Evolutionary conservation across 768 basidiomycete genomes (phyloP), one percentile per base, ranked within the genome.

Genomic region (Calocera cornea): DNA sequence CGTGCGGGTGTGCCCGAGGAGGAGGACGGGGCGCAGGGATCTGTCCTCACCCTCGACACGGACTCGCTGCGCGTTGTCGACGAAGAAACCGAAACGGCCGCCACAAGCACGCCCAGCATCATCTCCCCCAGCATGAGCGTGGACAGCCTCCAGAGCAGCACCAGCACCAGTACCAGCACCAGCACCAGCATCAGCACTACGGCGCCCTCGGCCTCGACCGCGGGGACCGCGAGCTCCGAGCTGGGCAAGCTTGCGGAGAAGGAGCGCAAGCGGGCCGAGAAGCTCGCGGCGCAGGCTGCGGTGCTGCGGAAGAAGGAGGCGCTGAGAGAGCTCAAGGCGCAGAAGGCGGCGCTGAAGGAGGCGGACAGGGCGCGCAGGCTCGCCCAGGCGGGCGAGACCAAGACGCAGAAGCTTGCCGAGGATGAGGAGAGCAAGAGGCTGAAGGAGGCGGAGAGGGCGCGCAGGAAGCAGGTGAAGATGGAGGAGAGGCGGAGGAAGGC

Each of bases 161-260:
- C 70, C 75, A 79, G 11, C 82, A 92, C 69, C 97, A 97, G 74
- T 90, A 95, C 70, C 85, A 89, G 69, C 80, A 92, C 2, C 94
- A 94, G 72, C 87, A 86, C 70, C 75, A 79, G 11, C 82, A 92
- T 69, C 97, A 97, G 74, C 90, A 95, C 70, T n/a, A n/a, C n/a
- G n/a, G n/a, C n/a, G n/a, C n/a, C n/a, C 85, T 34, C 29, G 31
- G 31, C 27, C 36, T 29, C 60, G 66, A 68, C 40, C 54, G 11
- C 49, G 66, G 44, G n/a, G 16, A 14, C 38, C 2, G 40, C 29
- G 34, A 47, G 16, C 31, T 36, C 47, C 40, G 38, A 34, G 24
- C 40, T 66, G 27, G 44, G 65, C 80, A 33, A 71, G 76, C 24
- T 79, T 81, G 1, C 64, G 47, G 10, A 60, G 60, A 40, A 49